These are phyloP conservation scores for Termitomyces sp. DNA, from an alignment of 768 basidiomycete species.

Conservation along the genomic window DNA sequence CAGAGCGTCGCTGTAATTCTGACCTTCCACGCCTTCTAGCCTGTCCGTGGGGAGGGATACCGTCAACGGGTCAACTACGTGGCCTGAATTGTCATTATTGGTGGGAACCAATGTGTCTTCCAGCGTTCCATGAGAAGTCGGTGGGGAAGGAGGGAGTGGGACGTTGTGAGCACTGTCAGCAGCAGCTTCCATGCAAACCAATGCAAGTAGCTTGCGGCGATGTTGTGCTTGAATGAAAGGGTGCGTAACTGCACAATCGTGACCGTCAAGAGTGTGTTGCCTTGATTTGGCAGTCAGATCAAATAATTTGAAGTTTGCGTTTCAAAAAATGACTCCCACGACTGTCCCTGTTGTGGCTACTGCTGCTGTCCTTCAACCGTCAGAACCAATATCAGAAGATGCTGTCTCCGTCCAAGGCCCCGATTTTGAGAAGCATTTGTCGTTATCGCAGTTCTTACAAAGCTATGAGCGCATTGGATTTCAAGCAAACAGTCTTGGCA, in stretches of 20 bases:
- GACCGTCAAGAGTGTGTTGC: not conserved
- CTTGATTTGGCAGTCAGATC: conserved; percentile 9
- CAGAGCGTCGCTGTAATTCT: not conserved
- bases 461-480: conserved; percentile 93
- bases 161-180: conserved; percentile 15
- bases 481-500: conserved; percentile 90
- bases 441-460: conserved; percentile 62
- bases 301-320: conserved; percentile 1
- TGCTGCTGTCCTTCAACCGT: conserved; percentile 72
- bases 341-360: conserved; percentile 54
- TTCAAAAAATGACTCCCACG: conserved; percentile 9
- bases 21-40: not conserved
- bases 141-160: conserved; percentile 19
- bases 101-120: conserved; percentile 1
- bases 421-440: conserved; percentile 66
- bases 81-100: conserved; percentile 3
- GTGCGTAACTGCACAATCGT: conserved; percentile 6
- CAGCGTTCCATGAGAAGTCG: conserved; percentile 4
- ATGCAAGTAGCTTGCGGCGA: conserved; percentile 6
- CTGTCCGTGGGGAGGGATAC: not conserved
- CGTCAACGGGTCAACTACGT: not conserved
- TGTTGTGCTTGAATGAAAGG: conserved; percentile 6
- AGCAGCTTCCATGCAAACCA: conserved; percentile 15
- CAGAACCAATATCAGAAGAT: conserved; percentile 60
- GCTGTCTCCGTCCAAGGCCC: conserved; percentile 81